Evolutionary conservation across 352 stramenopile species (phyloP).

Genomic region (Achlya hypogyna): DNA sequence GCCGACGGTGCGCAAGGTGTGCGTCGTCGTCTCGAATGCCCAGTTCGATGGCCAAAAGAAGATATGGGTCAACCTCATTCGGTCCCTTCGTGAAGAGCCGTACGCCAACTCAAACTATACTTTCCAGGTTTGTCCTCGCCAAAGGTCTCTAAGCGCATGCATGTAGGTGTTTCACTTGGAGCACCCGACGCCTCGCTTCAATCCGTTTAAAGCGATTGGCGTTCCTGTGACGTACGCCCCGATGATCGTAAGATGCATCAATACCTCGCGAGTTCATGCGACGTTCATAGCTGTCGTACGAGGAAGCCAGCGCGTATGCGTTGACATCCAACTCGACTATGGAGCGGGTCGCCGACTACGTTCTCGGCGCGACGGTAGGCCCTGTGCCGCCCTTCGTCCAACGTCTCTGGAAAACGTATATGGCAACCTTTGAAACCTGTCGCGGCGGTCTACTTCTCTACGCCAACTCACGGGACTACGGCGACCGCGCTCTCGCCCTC

Average conservation of each 20-base stretch:
- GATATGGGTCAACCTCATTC: neutral
- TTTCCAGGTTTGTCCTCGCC: neutral
- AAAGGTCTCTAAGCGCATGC: neutral
- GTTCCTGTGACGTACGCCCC: neutral
- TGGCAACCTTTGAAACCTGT: too few species aligned
- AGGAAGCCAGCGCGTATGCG: neutral
- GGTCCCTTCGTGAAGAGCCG: neutral
- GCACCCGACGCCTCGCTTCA: neutral
- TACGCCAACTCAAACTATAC: neutral
- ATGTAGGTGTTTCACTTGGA: slow-evolving; percentile 1
- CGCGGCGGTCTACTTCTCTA: neutral
- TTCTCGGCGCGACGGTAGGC: neutral
- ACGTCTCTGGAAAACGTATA: neutral
- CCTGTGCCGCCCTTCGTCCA: neutral
- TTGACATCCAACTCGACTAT: neutral
- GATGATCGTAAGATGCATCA: neutral
- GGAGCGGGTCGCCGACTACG: neutral
- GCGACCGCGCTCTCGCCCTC: neutral
- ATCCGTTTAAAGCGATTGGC: neutral
- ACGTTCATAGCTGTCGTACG: neutral
- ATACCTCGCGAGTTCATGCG: neutral
- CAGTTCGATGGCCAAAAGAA: neutral
- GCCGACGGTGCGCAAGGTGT: neutral
- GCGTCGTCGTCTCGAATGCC: neutral
- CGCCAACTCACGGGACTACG: neutral